Conservation (phyloP, 208 protist genomes). For the Trypanosoma conorhini region DNA sequence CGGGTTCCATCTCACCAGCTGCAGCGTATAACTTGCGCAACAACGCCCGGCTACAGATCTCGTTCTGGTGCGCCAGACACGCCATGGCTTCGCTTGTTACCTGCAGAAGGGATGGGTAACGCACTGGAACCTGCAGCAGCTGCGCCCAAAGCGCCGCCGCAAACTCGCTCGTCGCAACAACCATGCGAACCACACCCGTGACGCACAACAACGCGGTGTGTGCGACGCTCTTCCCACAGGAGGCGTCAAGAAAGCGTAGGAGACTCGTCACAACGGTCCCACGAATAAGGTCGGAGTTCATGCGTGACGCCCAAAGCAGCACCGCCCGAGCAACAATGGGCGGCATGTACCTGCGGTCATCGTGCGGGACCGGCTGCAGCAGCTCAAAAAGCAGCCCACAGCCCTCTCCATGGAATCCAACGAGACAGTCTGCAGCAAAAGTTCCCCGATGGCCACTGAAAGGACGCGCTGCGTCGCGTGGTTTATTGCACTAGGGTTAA, state of each 20-base stretch:
- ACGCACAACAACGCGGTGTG: conserved; percentile 60
- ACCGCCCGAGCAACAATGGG: conserved; percentile 56
- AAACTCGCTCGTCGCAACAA: conserved; percentile 50
- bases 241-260: conserved; percentile 43
- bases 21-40: conserved; percentile 10
- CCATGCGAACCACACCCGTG: conserved; percentile 41
- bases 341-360: conserved; percentile 60
- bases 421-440: conserved; percentile 37
- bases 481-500: conserved; percentile 44
- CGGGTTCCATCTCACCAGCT: conserved; percentile 5
- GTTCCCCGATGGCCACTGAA: conserved; percentile 45
- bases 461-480: conserved; percentile 39
- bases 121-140: conserved; percentile 36
- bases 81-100: conserved; percentile 31
- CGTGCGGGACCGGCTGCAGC: conserved; percentile 39
- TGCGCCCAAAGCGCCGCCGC: conserved; percentile 41
- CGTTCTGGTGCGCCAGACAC: conserved; percentile 27
- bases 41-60: conserved; percentile 17
- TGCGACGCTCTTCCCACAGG: conserved; percentile 39
- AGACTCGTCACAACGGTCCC: conserved; percentile 47
- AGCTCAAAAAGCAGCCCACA: conserved; percentile 67
- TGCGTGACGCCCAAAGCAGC: conserved; percentile 39
- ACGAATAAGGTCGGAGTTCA: conserved; percentile 54
- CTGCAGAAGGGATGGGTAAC: conserved; percentile 38
- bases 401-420: conserved; percentile 40